phyloP scores from a whole-genome alignment of 2,329 filamentous ascomycete species.

The Pezicula radicicola region DNA sequence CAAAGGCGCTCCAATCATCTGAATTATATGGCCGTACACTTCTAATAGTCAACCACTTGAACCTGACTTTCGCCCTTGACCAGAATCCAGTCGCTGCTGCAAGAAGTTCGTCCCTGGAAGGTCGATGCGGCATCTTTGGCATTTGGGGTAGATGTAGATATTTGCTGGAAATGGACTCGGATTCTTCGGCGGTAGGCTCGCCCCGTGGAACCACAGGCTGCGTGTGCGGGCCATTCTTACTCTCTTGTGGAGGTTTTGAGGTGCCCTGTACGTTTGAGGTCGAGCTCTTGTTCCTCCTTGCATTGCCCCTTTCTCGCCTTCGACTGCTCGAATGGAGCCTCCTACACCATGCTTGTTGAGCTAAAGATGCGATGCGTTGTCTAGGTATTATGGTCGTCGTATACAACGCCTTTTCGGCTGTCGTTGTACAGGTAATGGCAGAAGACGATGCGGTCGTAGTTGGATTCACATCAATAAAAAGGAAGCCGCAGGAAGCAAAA shows the following conservation, averaged over 20 bases:
- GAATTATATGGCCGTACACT: constrained; percentile 92
- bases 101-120: constrained; percentile 89
- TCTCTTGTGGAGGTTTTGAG: constrained; percentile 16
- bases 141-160: constrained; percentile 55
- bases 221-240: constrained; percentile 11
- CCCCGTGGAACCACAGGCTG: constrained; percentile 9
- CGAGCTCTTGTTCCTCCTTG: constrained; percentile 28
- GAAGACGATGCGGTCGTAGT: constrained; percentile 32
- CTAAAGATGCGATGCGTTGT: constrained; percentile 9
- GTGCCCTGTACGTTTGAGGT: constrained; percentile 19
- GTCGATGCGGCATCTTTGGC: constrained; percentile 77
- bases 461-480: constrained; percentile 44
- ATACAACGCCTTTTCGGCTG: constrained; percentile 19
- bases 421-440: constrained; percentile 15
- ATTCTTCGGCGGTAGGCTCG: constrained; percentile 6
- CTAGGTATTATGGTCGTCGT: constrained; percentile 10
- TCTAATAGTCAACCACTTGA: constrained; percentile 97
- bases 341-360: constrained; percentile 22
- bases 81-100: constrained; percentile 91
- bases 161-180: constrained; percentile 34
- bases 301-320: constrained; percentile 17
- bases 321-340: constrained; percentile 25
- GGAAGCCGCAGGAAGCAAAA: constrained; percentile 52
- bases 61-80: constrained; percentile 83
- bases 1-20: constrained; percentile 93